Evolutionary conservation across 371 early-diverging fungal genomes (phyloP).

Genomic region (Actinomucor elegans): DNA sequence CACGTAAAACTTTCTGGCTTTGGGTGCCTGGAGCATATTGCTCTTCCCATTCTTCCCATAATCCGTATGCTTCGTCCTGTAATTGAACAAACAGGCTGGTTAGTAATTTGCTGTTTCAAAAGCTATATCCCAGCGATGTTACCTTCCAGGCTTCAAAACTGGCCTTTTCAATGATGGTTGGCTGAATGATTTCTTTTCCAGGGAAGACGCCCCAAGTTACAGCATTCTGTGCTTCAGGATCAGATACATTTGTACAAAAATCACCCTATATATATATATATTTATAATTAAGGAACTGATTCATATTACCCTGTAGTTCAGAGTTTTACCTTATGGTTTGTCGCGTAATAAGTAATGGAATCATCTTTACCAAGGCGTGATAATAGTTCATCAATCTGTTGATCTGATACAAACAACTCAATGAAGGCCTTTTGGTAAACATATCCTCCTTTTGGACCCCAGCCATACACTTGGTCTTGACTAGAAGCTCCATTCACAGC

Average conservation of each 20-base stretch:
- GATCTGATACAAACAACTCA: conserved; percentile 71
- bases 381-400: conserved; percentile 47
- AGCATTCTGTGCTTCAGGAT: conserved; percentile 64
- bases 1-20: conserved; percentile 57
- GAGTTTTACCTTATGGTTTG: conserved; percentile 59
- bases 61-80: conserved; percentile 82
- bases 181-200: conserved; percentile 92
- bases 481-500: conserved; percentile 89
- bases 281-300: background rate
- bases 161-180: conserved; percentile 87
- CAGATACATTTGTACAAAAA: conserved; percentile 65
- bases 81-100: background rate
- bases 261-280: conserved; percentile 55
- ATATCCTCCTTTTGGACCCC: conserved; percentile 94
- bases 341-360: conserved; percentile 85
- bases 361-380: conserved; percentile 52
- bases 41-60: conserved; percentile 90
- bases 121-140: background rate
- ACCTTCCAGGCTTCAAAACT: conserved; percentile 93
- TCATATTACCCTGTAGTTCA: too few relatives aligned
- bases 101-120: background rate
- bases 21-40: conserved; percentile 65
- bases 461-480: conserved; percentile 77
- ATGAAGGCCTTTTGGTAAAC: conserved; percentile 93
- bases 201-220: conserved; percentile 98